Evolutionary conservation across 2,329 filamentous ascomycete genomes (phyloP), one percentile per base, ranked within the genome.

Genomic region (Alternaria angustiovoidea): DNA sequence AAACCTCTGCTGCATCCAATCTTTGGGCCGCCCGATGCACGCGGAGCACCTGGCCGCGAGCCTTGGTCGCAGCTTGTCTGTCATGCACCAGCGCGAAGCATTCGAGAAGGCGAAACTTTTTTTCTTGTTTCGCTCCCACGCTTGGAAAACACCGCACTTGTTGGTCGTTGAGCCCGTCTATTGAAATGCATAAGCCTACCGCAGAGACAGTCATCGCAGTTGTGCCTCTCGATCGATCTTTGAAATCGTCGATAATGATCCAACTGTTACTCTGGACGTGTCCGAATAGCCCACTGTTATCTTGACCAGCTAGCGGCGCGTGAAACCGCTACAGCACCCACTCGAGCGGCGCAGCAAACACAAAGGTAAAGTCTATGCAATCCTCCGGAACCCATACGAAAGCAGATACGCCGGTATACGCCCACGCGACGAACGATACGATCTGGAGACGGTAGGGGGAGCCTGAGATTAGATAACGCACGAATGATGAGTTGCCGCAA

Each of bases 41-140:
- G 59, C 63, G 66, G 66, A 66, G 66, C 47, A 51, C 48, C 65
- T 66, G 63, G 63, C 65, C 67, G 67, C 63, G 63, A 63, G 61
- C 53, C 61, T 66, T 64, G 57, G 51, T 43, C 42, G 48, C 38
- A 51, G 62, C 62, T 63, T 65, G 62, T 63, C 52, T 59, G 41
- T 61, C 48, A 62, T 66, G 66, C 59, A 68, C 54, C 57, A 58
- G 41, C 61, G 61, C 63, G 53, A 55, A 55, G 43, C 53, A 46
- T 55, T 55, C 26, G 24, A 24, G 52, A 48, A 49, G 43, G 36
- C 61, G 53, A 64, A 48, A 4, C n/a, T 38, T 60, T 59, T 46
- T 39, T 58, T 34, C 36, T 56, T 51, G 54, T 42, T 56, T 30
- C 36, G 14, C 42, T 32, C n/a, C 14, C 28, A n/a, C 46, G 46